phyloP scores from a whole-genome alignment of 108 stramenopile genomes.

The Ochromonas danica region DNA sequence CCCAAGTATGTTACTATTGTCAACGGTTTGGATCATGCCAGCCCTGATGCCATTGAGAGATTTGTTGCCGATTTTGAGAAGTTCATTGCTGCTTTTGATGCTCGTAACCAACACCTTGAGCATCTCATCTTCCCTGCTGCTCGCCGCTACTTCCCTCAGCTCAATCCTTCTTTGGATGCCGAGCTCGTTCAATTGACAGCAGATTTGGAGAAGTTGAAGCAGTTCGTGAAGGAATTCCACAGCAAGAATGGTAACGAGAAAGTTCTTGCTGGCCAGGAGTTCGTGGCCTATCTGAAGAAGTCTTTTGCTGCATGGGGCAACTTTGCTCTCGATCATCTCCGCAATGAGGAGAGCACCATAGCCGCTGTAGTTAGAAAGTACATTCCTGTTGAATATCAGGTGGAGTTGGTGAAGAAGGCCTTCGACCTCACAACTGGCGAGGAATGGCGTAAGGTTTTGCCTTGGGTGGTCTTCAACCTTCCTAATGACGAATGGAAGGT shows the following conservation, averaged over 20 bases:
- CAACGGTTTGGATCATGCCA: neutral
- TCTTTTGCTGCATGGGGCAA: neutral
- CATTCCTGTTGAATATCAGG: neutral
- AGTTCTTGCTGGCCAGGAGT: neutral
- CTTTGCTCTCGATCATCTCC: neutral
- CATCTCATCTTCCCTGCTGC: neutral
- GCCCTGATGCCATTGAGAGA: neutral
- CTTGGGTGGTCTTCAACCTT: neutral
- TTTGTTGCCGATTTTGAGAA: conserved; percentile 17
- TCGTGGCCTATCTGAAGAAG: neutral
- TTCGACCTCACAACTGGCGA: conserved; percentile 1
- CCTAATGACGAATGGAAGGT: conserved; percentile 31
- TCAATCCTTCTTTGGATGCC: neutral
- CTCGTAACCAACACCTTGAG: neutral
- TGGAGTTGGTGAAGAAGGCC: neutral
- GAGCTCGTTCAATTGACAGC: conserved; percentile 1
- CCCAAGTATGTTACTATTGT: neutral
- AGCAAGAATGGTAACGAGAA: neutral
- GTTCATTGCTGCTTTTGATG: neutral
- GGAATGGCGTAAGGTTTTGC: neutral
- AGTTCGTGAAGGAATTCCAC: neutral
- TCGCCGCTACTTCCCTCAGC: conserved; percentile 9
- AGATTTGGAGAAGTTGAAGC: neutral
- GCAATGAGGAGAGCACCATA: conserved; percentile 6
- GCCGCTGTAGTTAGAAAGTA: conserved; percentile 23